Evolutionary conservation across 192 early-diverging fungal genomes (phyloP), one percentile per base, ranked within the genome.

Genomic region (Podila horticola): DNA sequence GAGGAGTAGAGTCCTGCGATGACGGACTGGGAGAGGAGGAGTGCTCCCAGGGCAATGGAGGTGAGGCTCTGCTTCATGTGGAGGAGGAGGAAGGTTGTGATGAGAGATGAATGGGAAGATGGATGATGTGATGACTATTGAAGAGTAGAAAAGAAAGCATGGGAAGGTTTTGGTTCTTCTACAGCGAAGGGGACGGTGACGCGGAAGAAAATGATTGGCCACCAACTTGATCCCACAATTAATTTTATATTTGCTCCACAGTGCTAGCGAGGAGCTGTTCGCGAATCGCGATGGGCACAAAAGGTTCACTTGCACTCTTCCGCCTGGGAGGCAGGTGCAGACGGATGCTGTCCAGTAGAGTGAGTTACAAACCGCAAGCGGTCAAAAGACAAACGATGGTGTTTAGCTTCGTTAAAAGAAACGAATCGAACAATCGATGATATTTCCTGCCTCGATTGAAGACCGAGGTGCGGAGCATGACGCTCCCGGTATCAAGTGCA

Each of bases 1-100:
- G 66, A 67, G 8, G 74, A 84, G 61, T 91, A 94, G 48, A 94
- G 79, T 24, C 86, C 91, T 4, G 70, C 76, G 4, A 72, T 41
- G 66, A 61, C 77, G 22, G 77, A 65, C 62, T 81, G 77, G 4
- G 77, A 81, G 41, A 81, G 66, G 55, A 81, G 71, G 9, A 81
- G 63, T 31, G 71, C 77, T 9, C 77, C 77, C 41, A 81, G 77
- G 10, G 71, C 77, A n/a, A 73, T 81, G 26, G 77, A 61, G 10
- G 77, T 69, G 59, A 81, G 71, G 51, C 71, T 81, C 19, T 73
- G 66, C 71, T 81, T 81, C 77, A 81, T 81, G 76, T 33, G 22
- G 34, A 41, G 0, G n/a, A 49, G 48, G 34, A 65, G 2, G 36
- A 59, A 28, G 26, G 24, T 4, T 51, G 36, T 22, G 22, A n/a